Evolutionary conservation across 2,329 filamentous ascomycete genomes (phyloP).

Genomic region (Whalleya microplaca): DNA sequence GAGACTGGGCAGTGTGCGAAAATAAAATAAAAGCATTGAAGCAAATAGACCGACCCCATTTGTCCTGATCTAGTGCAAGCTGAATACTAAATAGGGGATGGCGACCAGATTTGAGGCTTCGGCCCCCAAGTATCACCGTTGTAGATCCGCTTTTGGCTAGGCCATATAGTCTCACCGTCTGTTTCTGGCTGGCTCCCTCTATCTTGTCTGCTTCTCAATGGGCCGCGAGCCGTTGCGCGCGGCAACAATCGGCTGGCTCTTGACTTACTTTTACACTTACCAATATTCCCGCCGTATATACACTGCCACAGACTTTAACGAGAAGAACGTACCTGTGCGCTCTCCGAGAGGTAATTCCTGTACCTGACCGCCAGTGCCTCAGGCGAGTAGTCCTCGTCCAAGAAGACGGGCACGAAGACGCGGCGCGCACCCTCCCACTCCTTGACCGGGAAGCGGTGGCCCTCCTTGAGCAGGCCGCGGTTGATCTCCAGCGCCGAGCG

Average conservation of each 20-base stretch:
- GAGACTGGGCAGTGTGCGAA: too few species aligned
- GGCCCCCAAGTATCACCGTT: conserved; percentile 16
- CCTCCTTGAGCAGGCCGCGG: conserved; percentile 35
- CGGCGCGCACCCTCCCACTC: conserved; percentile 57
- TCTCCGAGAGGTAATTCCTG: conserved; percentile 52
- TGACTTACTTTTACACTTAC: too few species aligned
- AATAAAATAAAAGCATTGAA: not conserved
- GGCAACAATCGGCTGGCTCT: too few species aligned
- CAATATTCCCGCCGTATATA: too few species aligned
- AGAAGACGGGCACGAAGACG: conserved; percentile 64
- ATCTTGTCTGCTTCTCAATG: too few species aligned
- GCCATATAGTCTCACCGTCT: too few species aligned
- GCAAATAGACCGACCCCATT: conserved; percentile 12
- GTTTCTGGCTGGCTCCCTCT: too few species aligned
- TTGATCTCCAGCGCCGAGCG: conserved; percentile 56
- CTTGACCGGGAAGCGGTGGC: conserved; percentile 40
- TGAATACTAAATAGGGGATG: too few species aligned
- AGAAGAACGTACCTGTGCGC: conserved; percentile 25
- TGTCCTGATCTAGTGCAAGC: conserved; percentile 11
- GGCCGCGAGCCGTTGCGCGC: too few species aligned
- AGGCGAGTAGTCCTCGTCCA: conserved; percentile 58
- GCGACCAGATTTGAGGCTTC: not conserved
- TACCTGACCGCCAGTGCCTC: conserved; percentile 61
- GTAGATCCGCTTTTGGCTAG: too few species aligned
- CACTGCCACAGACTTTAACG: too few species aligned